Evolutionary conservation across 2,329 filamentous ascomycete species (phyloP).

Genomic region (Botrytis squamosa): DNA sequence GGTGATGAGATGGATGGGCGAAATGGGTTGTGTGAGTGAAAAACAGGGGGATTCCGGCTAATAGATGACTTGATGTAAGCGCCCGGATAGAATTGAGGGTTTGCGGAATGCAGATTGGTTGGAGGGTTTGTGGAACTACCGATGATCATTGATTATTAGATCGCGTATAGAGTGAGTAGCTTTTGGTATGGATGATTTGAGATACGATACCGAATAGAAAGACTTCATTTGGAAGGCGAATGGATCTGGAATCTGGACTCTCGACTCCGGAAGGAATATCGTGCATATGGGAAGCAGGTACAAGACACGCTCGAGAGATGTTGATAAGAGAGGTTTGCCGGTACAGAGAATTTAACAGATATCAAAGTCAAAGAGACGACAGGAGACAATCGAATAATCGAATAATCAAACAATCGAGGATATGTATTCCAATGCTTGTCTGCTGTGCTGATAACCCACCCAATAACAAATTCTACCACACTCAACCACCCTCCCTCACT

Average conservation of each 20-base stretch:
- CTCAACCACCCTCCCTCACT: neutral
- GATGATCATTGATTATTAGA: neutral
- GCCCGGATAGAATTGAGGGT: neutral
- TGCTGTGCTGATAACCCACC: neutral
- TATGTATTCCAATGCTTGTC: neutral
- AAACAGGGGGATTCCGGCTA: slow-evolving; percentile 14
- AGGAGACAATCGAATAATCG: neutral
- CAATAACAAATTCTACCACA: neutral
- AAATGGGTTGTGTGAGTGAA: neutral
- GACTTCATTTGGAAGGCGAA: neutral
- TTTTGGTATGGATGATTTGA: neutral
- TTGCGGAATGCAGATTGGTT: neutral
- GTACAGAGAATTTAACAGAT: neutral
- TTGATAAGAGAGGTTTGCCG: neutral
- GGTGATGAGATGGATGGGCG: neutral
- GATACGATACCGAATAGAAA: neutral
- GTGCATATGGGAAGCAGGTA: slow-evolving; percentile 7
- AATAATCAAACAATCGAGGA: neutral
- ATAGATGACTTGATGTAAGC: slow-evolving; percentile 9
- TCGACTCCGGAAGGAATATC: neutral
- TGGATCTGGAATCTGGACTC: neutral
- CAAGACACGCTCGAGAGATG: neutral
- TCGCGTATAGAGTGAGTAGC: neutral
- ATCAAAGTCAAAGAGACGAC: neutral
- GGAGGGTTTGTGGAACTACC: neutral